phyloP scores from a whole-genome alignment of 495 filamentous ascomycete species.

The Chaetomium cochliodes region DNA sequence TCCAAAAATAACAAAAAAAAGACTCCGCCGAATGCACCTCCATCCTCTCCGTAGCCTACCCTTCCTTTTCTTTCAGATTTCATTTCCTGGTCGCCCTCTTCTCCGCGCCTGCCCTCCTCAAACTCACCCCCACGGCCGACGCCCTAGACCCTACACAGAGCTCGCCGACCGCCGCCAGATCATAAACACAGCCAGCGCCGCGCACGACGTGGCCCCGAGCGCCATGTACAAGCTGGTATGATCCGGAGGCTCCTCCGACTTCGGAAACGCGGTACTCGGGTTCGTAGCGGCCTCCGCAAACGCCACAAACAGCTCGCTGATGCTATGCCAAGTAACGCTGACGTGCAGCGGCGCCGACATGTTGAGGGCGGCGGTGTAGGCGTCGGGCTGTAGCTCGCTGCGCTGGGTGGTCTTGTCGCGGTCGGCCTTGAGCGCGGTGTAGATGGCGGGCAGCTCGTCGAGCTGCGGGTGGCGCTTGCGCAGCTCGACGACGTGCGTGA shows the following conservation, averaged over 20 bases:
- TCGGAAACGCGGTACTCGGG: conserved; percentile 83
- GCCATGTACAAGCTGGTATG: conserved; percentile 82
- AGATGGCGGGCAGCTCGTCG: conserved; percentile 83
- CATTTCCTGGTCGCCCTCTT: background rate
- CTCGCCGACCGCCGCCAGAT: conserved; percentile 57
- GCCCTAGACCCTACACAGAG: conserved; percentile 14
- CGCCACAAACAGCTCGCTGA: conserved; percentile 85
- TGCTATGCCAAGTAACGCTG: conserved; percentile 85
- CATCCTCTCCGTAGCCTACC: background rate
- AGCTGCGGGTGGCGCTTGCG: conserved; percentile 74
- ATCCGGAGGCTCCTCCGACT: conserved; percentile 79
- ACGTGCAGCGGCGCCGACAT: conserved; percentile 91
- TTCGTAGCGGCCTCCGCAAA: conserved; percentile 86
- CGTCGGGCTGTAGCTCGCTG: conserved; percentile 85
- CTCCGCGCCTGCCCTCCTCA: background rate
- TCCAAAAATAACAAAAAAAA: background rate
- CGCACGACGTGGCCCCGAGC: conserved; percentile 74
- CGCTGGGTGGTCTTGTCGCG: conserved; percentile 91
- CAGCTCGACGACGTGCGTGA: conserved; percentile 82
- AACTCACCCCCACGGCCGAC: background rate
- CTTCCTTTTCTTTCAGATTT: background rate
- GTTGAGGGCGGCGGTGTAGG: conserved; percentile 75
- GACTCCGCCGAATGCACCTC: conserved; percentile 11
- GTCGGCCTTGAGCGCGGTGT: conserved; percentile 91
- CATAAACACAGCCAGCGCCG: conserved; percentile 75